Evolutionary conservation across 2,329 filamentous ascomycete species (phyloP).

Genomic region (Amphichorda felina): DNA sequence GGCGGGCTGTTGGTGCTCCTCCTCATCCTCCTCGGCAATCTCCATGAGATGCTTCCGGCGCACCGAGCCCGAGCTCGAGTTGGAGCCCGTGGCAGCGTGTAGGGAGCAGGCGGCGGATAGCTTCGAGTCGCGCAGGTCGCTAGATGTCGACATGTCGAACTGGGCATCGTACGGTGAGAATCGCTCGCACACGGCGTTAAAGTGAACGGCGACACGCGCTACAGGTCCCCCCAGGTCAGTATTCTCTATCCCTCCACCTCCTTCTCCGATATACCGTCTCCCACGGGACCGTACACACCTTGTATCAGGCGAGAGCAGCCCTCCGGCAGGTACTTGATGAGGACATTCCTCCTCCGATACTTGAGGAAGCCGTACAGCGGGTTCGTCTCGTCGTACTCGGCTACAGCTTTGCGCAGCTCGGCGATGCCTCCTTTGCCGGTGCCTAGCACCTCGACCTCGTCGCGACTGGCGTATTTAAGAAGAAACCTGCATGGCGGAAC

Average conservation of each 20-base stretch:
- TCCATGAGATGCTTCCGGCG: conserved; percentile 71
- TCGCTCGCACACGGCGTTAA: conserved; percentile 52
- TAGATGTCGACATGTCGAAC: conserved; percentile 62
- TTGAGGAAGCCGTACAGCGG: conserved; percentile 87
- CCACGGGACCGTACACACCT: no score
- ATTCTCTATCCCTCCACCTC: background rate
- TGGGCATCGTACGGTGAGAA: conserved; percentile 82
- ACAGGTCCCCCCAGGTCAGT: no score
- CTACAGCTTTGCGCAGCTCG: conserved; percentile 70
- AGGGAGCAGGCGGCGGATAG: conserved; percentile 82
- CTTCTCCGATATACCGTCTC: no score
- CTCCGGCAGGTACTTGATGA: conserved; percentile 88
- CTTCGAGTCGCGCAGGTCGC: conserved; percentile 77
- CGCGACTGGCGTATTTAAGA: conserved; percentile 79
- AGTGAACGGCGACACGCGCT: conserved; percentile 75
- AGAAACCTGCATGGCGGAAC: conserved; percentile 60
- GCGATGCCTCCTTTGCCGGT: conserved; percentile 71
- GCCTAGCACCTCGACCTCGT: conserved; percentile 70
- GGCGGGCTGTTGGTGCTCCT: conserved; percentile 43
- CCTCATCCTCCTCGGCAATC: conserved; percentile 88
- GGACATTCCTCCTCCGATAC: conserved; percentile 78
- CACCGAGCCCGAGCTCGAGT: conserved; percentile 74
- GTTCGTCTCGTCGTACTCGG: conserved; percentile 69
- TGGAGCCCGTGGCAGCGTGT: conserved; percentile 77
- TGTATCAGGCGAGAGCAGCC: conserved; percentile 83